phyloP scores from a whole-genome alignment of 2,329 filamentous ascomycete genomes.

The Trichoderma sp. region DNA sequence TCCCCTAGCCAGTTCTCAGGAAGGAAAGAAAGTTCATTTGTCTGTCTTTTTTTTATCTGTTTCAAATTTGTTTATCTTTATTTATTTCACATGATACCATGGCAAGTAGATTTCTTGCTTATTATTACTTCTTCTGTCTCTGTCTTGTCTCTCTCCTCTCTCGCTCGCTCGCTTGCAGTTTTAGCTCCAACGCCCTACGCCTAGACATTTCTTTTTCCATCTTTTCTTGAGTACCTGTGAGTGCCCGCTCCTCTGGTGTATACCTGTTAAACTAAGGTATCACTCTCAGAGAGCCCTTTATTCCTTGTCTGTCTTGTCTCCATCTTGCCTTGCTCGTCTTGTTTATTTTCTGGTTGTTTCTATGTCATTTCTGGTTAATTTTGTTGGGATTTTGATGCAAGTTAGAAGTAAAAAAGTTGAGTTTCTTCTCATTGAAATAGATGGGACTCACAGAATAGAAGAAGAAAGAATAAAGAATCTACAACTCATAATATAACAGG shows the following conservation, averaged over 20 bases:
- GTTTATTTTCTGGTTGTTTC: no score
- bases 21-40: not conserved
- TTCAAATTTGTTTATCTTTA: not conserved
- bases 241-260: not conserved
- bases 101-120: conserved; percentile 4
- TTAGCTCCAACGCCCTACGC: not conserved
- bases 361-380: no score
- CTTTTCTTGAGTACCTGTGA: not conserved
- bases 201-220: not conserved
- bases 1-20: not conserved
- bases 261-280: not conserved
- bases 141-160: not conserved
- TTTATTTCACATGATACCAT: conserved; percentile 20
- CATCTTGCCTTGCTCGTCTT: not conserved
- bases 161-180: not conserved
- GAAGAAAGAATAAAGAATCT: no score
- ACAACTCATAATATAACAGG: no score
- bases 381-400: no score
- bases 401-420: no score
- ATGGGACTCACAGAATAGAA: no score
- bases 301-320: not conserved
- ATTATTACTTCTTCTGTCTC: not conserved
- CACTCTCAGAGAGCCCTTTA: no score
- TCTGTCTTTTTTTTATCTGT: not conserved
- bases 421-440: no score